A percentile compares a stretch with the other conserved stretches of the same genome.
These are phyloP conservation scores for Hypoxylon sp. DNA, from an alignment of 2,329 filamentous ascomycete genomes.

Conservation along the genomic window DNA sequence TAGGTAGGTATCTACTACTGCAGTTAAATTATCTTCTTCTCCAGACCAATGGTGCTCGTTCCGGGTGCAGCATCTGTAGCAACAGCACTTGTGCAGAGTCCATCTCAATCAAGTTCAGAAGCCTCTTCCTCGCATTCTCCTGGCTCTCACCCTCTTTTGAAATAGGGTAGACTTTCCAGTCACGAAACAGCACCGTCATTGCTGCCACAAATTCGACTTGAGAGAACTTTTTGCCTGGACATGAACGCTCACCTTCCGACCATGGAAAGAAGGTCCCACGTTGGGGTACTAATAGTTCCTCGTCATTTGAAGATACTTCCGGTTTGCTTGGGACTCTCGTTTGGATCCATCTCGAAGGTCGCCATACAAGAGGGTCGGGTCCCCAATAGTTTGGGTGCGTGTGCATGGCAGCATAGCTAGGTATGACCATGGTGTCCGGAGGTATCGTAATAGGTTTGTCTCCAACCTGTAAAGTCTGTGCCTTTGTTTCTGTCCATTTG, in stretches of 20 bases:
- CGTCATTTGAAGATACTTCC: neutral
- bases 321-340: constrained; percentile 33
- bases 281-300: constrained; percentile 29
- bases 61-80: neutral
- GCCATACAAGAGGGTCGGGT: constrained; percentile 36
- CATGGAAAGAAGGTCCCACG: constrained; percentile 40
- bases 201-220: constrained; percentile 37
- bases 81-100: neutral
- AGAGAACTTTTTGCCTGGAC: constrained; percentile 46
- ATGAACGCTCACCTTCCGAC: constrained; percentile 45
- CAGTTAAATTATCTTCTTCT: neutral
- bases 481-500: constrained; percentile 33
- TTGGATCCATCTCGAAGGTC: constrained; percentile 40
- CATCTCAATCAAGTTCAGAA: neutral
- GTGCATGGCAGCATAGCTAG: constrained; percentile 38
- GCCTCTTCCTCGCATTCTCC: neutral
- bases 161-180: too few species aligned
- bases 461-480: constrained; percentile 28
- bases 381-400: constrained; percentile 41
- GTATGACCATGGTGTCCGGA: constrained; percentile 35
- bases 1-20: too few species aligned
- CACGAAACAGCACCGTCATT: neutral
- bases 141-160: neutral
- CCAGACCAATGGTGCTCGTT: neutral
- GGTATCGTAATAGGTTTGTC: constrained; percentile 34